These are phyloP conservation scores for Xerocomellus chrysenteron DNA, from an alignment of 768 basidiomycete genomes.

Conservation along the genomic window DNA sequence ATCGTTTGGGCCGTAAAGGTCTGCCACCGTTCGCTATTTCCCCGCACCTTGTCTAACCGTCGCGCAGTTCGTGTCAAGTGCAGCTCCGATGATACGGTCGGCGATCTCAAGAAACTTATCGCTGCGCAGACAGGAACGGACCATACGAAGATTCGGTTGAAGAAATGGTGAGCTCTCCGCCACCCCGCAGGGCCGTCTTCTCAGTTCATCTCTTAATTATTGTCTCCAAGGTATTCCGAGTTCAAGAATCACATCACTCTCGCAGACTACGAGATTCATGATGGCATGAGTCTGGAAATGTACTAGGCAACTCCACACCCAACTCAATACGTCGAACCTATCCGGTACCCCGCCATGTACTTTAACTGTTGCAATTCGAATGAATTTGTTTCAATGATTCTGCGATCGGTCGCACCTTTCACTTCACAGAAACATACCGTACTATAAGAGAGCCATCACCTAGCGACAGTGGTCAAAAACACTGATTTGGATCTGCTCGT, in stretches of 20 bases:
- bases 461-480: constrained; percentile 2
- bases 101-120: constrained; percentile 95
- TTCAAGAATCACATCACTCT: constrained; percentile 97
- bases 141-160: constrained; percentile 80
- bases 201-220: background rate
- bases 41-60: constrained; percentile 3
- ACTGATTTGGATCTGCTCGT: constrained; percentile 23
- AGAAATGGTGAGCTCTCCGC: constrained; percentile 79
- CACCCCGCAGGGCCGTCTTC: background rate
- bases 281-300: constrained; percentile 94
- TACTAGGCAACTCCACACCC: constrained; percentile 44
- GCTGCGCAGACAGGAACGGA: constrained; percentile 95
- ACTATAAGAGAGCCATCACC: background rate
- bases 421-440: background rate
- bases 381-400: background rate
- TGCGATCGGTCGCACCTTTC: background rate
- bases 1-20: constrained; percentile 95
- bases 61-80: constrained; percentile 91
- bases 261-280: constrained; percentile 88
- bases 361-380: constrained; percentile 6
- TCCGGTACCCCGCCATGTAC: constrained; percentile 5
- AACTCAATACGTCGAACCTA: background rate
- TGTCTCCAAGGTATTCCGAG: constrained; percentile 72
- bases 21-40: background rate
- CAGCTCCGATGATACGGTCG: constrained; percentile 92